These are phyloP conservation scores for Strobilomyces confusus DNA, from an alignment of 768 basidiomycete genomes.

Conservation along the genomic window DNA sequence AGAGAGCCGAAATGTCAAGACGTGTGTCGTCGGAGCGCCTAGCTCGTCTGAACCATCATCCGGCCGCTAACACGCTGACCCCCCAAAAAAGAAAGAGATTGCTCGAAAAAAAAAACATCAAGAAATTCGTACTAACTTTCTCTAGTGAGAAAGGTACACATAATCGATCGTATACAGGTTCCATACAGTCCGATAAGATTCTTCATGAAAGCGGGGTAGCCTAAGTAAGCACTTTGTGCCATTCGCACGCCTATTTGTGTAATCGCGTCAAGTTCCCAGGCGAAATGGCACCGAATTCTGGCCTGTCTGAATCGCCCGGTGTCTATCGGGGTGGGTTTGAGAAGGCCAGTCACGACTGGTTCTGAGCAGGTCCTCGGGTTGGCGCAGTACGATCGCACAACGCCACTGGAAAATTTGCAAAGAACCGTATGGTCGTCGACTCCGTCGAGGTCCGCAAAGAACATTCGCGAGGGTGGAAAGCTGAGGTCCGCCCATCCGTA, in stretches of 20 bases:
- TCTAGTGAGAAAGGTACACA: neutral
- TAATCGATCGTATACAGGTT: neutral
- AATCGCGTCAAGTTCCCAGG: neutral
- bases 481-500: slow-evolving; percentile 17
- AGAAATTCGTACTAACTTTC: neutral
- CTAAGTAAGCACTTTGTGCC: slow-evolving; percentile 16
- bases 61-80: neutral
- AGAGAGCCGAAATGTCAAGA: neutral
- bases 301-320: neutral
- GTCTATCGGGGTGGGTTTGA: neutral
- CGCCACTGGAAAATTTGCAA: neutral
- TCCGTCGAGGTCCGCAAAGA: slow-evolving; percentile 8
- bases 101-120: neutral
- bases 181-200: slow-evolving; percentile 4
- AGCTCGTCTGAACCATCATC: neutral
- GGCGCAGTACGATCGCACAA: neutral
- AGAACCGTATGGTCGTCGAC: neutral
- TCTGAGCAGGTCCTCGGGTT: neutral
- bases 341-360: neutral
- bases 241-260: slow-evolving; percentile 9
- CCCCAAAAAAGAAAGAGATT: too few species aligned
- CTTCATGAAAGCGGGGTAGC: slow-evolving; percentile 20
- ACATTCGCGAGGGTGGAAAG: slow-evolving; percentile 14
- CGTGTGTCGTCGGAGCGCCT: neutral
- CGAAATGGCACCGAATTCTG: neutral